Percentiles rank a stretch among this genome's conserved stretches.
These are phyloP conservation scores for Brassica hybrid DNA, from an alignment of 441 rosid species.

Conservation along the genomic window DNA sequence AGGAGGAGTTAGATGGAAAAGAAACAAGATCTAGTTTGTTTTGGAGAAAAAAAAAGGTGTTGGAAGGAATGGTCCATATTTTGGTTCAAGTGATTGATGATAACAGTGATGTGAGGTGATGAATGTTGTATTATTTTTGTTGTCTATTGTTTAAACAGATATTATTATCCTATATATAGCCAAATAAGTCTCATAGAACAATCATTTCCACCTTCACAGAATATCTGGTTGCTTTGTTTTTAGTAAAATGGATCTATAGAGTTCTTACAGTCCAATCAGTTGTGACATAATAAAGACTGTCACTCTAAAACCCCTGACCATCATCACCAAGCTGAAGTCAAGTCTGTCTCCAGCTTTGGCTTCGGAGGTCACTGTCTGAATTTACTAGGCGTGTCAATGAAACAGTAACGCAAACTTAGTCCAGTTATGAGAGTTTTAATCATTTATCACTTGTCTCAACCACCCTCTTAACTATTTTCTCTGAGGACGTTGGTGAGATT, in stretches of 20 bases:
- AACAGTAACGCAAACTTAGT: slow-evolving; percentile 10
- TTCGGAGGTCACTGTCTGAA: slow-evolving; percentile 16
- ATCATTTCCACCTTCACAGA: slow-evolving; percentile 12
- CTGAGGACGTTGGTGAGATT: not conserved
- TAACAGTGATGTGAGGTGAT: slow-evolving; percentile 25
- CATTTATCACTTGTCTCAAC: not conserved
- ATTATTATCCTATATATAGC: slow-evolving; percentile 30
- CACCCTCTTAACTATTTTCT: not conserved
- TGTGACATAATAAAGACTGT: slow-evolving; percentile 7
- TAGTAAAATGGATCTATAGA: slow-evolving; percentile 19
- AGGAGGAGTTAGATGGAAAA: slow-evolving; percentile 20
- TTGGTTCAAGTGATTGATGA: slow-evolving; percentile 35
- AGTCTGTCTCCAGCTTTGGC: slow-evolving; percentile 35
- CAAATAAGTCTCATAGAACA: slow-evolving; percentile 11
- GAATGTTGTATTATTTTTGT: slow-evolving; percentile 19
- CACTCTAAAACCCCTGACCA: not conserved
- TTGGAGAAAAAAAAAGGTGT: slow-evolving; percentile 25
- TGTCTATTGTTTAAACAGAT: slow-evolving; percentile 28
- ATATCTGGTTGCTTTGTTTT: slow-evolving; percentile 31
- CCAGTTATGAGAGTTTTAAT: not conserved
- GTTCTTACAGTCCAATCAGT: slow-evolving; percentile 30
- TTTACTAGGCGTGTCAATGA: not conserved
- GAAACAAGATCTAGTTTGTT: slow-evolving; percentile 22
- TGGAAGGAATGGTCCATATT: slow-evolving; percentile 27
- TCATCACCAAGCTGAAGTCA: slow-evolving; percentile 4